Conservation (phyloP, 768 basidiomycete species). For the Lentinula raphanica region DNA sequence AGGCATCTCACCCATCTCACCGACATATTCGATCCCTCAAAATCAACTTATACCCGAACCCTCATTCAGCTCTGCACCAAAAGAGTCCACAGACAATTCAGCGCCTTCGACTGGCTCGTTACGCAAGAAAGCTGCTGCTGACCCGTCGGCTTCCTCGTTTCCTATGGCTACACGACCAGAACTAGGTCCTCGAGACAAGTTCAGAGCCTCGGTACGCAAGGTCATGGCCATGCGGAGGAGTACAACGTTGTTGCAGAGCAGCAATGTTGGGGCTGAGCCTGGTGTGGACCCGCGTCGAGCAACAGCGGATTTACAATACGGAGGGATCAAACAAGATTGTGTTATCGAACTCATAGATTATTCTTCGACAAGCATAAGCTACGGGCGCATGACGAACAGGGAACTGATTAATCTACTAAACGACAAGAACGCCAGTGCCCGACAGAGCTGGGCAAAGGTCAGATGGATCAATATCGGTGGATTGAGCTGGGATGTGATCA, state of each 20-base stretch:
- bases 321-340: conserved; percentile 55
- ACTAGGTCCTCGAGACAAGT: conserved; percentile 43
- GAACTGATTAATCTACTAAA: conserved; percentile 44
- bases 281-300: conserved; percentile 64
- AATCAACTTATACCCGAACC: neutral
- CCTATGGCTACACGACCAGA: conserved; percentile 11
- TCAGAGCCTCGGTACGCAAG: conserved; percentile 52
- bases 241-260: conserved; percentile 29
- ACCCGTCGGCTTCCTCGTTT: conserved; percentile 12
- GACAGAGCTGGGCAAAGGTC: conserved; percentile 40
- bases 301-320: conserved; percentile 50
- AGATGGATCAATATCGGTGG: conserved; percentile 68
- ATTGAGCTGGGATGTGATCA: conserved; percentile 59
- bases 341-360: conserved; percentile 67
- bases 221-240: conserved; percentile 60
- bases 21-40: conserved; percentile 13
- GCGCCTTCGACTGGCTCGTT: neutral
- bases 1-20: conserved; percentile 13
- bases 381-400: conserved; percentile 51
- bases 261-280: conserved; percentile 59
- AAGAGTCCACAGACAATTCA: neutral
- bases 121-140: conserved; percentile 16
- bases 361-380: conserved; percentile 48
- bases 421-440: conserved; percentile 23
- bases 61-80: neutral